These are phyloP conservation scores for Penicillium verrucosum DNA, from an alignment of 2,329 filamentous ascomycete genomes.

Conservation along the genomic window DNA sequence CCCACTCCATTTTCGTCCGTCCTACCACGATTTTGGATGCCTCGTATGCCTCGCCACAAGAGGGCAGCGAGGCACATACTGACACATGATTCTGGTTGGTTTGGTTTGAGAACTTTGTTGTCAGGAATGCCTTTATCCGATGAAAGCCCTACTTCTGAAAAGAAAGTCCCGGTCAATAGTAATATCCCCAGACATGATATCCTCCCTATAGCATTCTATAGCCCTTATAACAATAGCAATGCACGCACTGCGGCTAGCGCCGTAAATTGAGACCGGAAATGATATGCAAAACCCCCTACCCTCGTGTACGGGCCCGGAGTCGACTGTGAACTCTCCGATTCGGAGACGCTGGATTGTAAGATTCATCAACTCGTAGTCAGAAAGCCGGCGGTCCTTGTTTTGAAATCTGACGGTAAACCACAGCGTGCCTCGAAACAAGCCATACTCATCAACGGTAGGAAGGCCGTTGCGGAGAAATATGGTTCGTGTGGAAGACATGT, in stretches of 20 bases:
- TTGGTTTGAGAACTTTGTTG: neutral
- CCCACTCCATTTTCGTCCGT: neutral
- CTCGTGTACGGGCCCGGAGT: neutral
- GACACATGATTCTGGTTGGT: neutral
- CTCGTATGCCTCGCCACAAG: no score
- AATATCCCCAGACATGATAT: neutral
- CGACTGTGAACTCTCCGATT: neutral
- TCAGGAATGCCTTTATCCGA: neutral
- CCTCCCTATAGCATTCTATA: neutral
- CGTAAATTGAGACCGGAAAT: neutral
- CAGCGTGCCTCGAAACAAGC: neutral
- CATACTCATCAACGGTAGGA: neutral
- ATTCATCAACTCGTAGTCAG: neutral
- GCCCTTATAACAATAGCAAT: neutral
- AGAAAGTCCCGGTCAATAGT: neutral
- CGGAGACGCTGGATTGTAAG: neutral
- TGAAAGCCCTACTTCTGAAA: neutral
- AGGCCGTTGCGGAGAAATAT: neutral
- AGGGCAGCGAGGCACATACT: neutral
- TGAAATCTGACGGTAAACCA: neutral
- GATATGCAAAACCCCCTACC: neutral
- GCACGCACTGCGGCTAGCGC: neutral
- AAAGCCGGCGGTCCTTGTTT: neutral
- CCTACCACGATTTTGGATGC: neutral
- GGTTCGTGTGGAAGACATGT: neutral